Conservation (phyloP, 805 yeast species). For the Kodamaea kakaduensis region DNA sequence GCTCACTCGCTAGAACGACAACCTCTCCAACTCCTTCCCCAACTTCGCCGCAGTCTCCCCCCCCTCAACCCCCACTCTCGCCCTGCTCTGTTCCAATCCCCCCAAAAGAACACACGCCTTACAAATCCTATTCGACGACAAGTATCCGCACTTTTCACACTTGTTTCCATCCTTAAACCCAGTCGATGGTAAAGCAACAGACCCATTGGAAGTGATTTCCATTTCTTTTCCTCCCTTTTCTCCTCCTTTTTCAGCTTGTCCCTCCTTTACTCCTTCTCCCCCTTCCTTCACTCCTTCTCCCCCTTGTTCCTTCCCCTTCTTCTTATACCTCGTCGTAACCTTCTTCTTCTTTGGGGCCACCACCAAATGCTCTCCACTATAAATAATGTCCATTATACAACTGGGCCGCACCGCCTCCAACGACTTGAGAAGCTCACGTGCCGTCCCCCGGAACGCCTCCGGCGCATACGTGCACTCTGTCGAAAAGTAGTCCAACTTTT, state of each 20-base stretch:
- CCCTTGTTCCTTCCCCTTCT: slow-evolving; percentile 47
- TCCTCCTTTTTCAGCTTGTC: slow-evolving; percentile 38
- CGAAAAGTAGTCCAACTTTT: slow-evolving; percentile 89
- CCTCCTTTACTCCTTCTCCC: slow-evolving; percentile 35
- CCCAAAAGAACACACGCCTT: slow-evolving; percentile 89
- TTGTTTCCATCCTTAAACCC: slow-evolving; percentile 59
- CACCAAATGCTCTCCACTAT: slow-evolving; percentile 84
- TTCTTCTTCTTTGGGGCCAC: slow-evolving; percentile 54
- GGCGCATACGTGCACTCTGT: slow-evolving; percentile 99
- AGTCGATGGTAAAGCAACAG: slow-evolving; percentile 42
- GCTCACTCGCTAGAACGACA: slow-evolving; percentile 47
- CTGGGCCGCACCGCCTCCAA: slow-evolving; percentile 88
- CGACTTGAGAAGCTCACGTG: slow-evolving; percentile 86
- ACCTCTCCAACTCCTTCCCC: slow-evolving; percentile 56
- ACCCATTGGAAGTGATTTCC: slow-evolving; percentile 59
- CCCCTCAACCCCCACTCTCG: slow-evolving; percentile 56
- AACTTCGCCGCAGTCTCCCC: slow-evolving; percentile 65
- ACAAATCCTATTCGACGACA: slow-evolving; percentile 83
- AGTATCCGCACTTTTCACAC: slow-evolving; percentile 88
- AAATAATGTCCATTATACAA: slow-evolving; percentile 89
- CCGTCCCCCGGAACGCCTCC: slow-evolving; percentile 97
- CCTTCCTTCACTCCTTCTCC: slow-evolving; percentile 60
- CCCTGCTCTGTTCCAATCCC: slow-evolving; percentile 74
- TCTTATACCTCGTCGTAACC: slow-evolving; percentile 33
- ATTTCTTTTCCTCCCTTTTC: slow-evolving; percentile 49